Percentiles rank a stretch among this genome's conserved stretches.
Conservation (phyloP, 306 rosid genomes). For the Comarum palustre region DNA sequence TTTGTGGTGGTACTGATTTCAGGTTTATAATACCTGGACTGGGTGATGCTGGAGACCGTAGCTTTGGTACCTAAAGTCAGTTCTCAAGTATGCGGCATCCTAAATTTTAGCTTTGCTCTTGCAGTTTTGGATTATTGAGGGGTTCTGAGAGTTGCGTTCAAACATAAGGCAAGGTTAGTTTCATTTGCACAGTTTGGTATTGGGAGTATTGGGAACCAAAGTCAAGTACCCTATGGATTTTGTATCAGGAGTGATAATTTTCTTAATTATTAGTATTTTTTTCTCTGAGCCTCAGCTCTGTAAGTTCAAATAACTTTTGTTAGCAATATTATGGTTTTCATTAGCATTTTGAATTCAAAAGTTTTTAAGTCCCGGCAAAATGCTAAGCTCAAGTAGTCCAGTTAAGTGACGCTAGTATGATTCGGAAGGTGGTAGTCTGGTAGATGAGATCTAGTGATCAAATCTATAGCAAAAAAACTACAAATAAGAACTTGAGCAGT, state of each 20-base stretch:
- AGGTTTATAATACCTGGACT: conserved; percentile 97
- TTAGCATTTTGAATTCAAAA: neutral
- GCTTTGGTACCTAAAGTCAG: conserved; percentile 65
- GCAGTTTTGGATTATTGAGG: conserved; percentile 35
- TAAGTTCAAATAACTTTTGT: neutral
- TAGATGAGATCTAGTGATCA: neutral
- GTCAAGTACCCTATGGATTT: neutral
- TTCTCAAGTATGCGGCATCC: neutral
- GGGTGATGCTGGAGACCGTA: conserved; percentile 97
- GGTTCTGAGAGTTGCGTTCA: neutral
- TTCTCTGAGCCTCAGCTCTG: neutral
- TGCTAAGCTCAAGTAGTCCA: neutral
- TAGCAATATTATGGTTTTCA: neutral
- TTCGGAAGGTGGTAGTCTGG: neutral
- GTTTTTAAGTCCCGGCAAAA: neutral
- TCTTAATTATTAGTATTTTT: neutral
- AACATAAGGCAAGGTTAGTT: neutral
- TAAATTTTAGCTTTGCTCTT: neutral
- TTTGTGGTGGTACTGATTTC: conserved; percentile 8
- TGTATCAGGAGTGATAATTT: neutral
- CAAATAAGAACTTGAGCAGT: too few relatives aligned
- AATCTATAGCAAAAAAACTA: neutral
- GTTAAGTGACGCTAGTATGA: neutral
- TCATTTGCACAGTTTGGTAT: neutral
- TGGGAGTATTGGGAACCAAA: neutral